Percentiles rank a stretch among this genome's conserved stretches.
Evolutionary conservation across 352 stramenopile species (phyloP).

Genomic region (Plasmopara halstedii): DNA sequence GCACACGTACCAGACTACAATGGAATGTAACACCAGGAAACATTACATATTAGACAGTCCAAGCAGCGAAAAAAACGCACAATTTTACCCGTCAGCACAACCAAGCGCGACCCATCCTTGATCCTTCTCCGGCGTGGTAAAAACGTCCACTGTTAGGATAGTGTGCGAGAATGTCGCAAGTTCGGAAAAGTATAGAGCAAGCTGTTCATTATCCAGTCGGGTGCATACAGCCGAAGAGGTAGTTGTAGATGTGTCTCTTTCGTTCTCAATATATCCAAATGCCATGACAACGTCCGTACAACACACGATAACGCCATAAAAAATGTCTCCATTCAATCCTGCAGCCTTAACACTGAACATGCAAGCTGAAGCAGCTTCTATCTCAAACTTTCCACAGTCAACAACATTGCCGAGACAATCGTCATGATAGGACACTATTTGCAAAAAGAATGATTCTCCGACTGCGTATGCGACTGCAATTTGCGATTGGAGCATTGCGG

Average conservation of each 20-base stretch:
- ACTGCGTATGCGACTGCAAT: conserved; percentile 47
- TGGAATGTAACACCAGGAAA: not conserved
- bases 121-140: conserved; percentile 15
- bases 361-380: conserved; percentile 41
- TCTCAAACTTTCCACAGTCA: conserved; percentile 37
- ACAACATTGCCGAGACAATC: conserved; percentile 4
- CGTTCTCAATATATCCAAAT: conserved; percentile 53
- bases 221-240: conserved; percentile 18
- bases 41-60: too few relatives aligned
- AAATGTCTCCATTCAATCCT: conserved; percentile 23
- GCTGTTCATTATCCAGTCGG: conserved; percentile 52
- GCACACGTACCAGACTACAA: conserved; percentile 42
- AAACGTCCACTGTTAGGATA: conserved; percentile 41
- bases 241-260: conserved; percentile 2
- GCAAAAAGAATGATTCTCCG: conserved; percentile 25
- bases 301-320: conserved; percentile 61
- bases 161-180: conserved; percentile 49
- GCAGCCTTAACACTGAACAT: conserved; percentile 41
- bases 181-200: conserved; percentile 62
- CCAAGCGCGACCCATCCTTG: conserved; percentile 49
- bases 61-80: not conserved
- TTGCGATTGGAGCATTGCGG: conserved; percentile 14
- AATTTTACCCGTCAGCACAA: conserved; percentile 55
- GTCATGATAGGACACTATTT: conserved; percentile 14
- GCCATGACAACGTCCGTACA: conserved; percentile 43